Percentiles rank a stretch among this genome's conserved stretches.
Evolutionary conservation across 768 basidiomycete species (phyloP).

Genomic region (Boletus tomentosulus): DNA sequence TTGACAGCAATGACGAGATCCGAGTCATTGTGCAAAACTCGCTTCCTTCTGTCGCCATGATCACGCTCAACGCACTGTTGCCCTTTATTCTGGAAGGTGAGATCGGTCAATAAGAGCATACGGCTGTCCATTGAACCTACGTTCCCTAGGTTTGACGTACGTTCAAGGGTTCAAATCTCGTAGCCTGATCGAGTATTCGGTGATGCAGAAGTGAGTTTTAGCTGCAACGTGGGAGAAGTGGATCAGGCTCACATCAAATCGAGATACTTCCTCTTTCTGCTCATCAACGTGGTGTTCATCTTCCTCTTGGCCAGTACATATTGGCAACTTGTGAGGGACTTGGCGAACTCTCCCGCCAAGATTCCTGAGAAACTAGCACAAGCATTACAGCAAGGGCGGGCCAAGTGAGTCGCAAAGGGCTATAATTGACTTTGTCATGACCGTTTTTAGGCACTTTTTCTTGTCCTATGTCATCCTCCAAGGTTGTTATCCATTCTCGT

Average conservation of each 20-base stretch:
- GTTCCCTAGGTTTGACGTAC: slow-evolving; percentile 63
- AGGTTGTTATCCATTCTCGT: slow-evolving; percentile 38
- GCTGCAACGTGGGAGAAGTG: not conserved
- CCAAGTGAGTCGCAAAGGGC: slow-evolving; percentile 43
- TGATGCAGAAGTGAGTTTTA: slow-evolving; percentile 77
- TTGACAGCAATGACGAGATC: slow-evolving; percentile 76
- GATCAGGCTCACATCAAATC: slow-evolving; percentile 7
- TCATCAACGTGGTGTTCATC: slow-evolving; percentile 91
- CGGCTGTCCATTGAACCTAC: not conserved
- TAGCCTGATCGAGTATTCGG: slow-evolving; percentile 90
- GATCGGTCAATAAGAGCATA: slow-evolving; percentile 1
- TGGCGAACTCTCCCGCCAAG: slow-evolving; percentile 90
- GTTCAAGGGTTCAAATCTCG: slow-evolving; percentile 87
- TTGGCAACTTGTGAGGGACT: slow-evolving; percentile 85
- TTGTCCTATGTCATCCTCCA: slow-evolving; percentile 81
- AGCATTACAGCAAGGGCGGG: slow-evolving; percentile 73
- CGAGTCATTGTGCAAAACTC: slow-evolving; percentile 93
- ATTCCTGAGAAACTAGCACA: slow-evolving; percentile 90
- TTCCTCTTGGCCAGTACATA: slow-evolving; percentile 91
- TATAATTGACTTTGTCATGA: slow-evolving; percentile 7
- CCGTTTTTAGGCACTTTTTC: slow-evolving; percentile 64
- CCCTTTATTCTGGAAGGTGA: slow-evolving; percentile 88
- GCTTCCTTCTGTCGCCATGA: slow-evolving; percentile 86
- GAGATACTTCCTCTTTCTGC: slow-evolving; percentile 91
- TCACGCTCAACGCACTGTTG: slow-evolving; percentile 80